phyloP scores from a whole-genome alignment of 2,329 filamentous ascomycete genomes.

The Colletotrichum salicis region DNA sequence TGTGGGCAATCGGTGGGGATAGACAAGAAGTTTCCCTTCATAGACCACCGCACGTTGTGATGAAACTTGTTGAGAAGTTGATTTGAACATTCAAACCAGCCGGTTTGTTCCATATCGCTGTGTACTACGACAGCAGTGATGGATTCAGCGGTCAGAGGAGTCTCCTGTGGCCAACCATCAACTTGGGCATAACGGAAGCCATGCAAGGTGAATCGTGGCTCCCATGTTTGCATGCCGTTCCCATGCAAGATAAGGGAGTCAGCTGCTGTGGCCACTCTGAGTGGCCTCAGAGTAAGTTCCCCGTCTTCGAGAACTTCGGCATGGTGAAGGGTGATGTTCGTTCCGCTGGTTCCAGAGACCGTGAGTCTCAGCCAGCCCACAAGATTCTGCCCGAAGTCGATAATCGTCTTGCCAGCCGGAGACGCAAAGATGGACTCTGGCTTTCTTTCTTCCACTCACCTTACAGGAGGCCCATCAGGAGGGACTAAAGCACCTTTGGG shows the following conservation, averaged over 20 bases:
- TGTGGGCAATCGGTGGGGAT: constrained; percentile 69
- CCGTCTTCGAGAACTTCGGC: constrained; percentile 65
- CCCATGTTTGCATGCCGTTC: constrained; percentile 44
- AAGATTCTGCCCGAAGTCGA: constrained; percentile 70
- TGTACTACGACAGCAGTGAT: constrained; percentile 53
- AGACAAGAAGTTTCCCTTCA: constrained; percentile 68
- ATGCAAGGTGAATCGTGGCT: constrained; percentile 63
- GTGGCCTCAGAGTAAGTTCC: constrained; percentile 53
- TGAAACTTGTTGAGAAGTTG: constrained; percentile 63
- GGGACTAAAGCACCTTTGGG: constrained; percentile 49
- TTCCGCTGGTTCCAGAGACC: constrained; percentile 48
- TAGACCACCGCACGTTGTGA: constrained; percentile 65
- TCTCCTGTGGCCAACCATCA: constrained; percentile 51
- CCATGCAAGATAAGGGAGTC: constrained; percentile 51
- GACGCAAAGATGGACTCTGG: constrained; percentile 45
- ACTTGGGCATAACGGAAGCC: constrained; percentile 64
- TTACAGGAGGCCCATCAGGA: constrained; percentile 57
- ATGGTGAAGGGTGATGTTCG: constrained; percentile 58
- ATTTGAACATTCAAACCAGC: constrained; percentile 64
- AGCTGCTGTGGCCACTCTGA: constrained; percentile 53
- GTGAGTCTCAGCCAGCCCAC: constrained; percentile 60
- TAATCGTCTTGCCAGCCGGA: constrained; percentile 54
- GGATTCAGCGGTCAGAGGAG: constrained; percentile 36
- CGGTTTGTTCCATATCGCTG: constrained; percentile 62
- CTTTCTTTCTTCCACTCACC: constrained; percentile 46